Base-by-base conservation (phyloP, 2,329 filamentous ascomycete genomes). In the Pyrenochaeta sp. region DNA sequence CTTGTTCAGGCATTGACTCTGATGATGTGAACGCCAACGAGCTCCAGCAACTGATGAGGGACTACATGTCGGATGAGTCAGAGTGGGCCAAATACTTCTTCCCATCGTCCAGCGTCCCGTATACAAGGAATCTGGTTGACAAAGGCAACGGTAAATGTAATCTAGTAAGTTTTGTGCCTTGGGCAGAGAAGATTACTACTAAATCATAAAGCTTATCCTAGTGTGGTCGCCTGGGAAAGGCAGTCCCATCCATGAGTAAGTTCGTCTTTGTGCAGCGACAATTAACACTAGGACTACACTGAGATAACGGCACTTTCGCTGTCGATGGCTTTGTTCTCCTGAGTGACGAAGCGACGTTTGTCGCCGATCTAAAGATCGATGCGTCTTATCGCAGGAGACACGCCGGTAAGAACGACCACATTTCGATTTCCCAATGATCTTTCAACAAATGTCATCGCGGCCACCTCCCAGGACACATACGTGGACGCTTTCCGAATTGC, bases 81-180 rank as follows among this genome's bases (percentile, higher is more conserved):
- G 88, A 93, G 49, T 97, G 93, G 93, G 72, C 78, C 47, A 82
- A 81, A 58, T 97, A 91, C 76, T 90, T 90, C 23, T 84, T 94
- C 64, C 83, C 83, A n/a, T 89, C 96, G 67, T 64, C 78, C 15
- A 87, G 82, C 59, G 82, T 87, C 66, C 84, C 85, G 1, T 97
- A 97, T 75, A 97, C 93, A 11, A 81, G 93, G 49, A 97, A 97
- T 71, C 83, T 97, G 3, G 92, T 97, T 39, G 91, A 96, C 68
- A 89, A 92, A 71, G 91, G 92, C 2, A 97, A 97, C 65, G 92
- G 87, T 54, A 91, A 90, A 75, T 88, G 87, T 68, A 91, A 91
- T 67, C 74, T 91, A 73, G 87, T 90, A 77, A 70, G 84, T 76
- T 47, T 23, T 17, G 23, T 31, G n/a, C 0, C 12, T 15, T 44